Evolutionary conservation across 1,284 basidiomycete genomes (phyloP).

Genomic region (Austropuccinia psidii): DNA sequence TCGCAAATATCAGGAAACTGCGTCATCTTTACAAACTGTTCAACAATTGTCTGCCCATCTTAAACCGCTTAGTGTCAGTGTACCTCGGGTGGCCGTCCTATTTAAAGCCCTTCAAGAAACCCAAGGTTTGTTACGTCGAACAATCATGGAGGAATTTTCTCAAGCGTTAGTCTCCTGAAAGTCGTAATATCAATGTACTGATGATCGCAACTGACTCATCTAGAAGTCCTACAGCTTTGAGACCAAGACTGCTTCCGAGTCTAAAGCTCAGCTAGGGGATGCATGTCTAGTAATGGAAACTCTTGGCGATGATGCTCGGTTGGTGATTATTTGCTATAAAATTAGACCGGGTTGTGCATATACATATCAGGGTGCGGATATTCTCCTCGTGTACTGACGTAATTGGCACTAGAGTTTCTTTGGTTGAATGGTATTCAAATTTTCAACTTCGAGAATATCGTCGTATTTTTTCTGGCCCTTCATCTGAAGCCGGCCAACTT

Average conservation of each 20-base stretch:
- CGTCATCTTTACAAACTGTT: conserved; percentile 60
- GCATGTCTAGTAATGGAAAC: conserved; percentile 78
- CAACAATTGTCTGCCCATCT: conserved; percentile 72
- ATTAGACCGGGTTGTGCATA: neutral
- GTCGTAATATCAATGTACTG: neutral
- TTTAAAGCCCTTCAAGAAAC: conserved; percentile 70
- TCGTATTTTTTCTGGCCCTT: conserved; percentile 75
- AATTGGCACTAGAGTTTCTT: conserved; percentile 52
- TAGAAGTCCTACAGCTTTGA: conserved; percentile 28
- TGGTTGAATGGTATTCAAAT: conserved; percentile 81
- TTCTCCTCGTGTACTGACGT: neutral
- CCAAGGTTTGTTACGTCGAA: conserved; percentile 65
- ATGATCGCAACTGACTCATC: neutral
- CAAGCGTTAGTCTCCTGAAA: conserved; percentile 61
- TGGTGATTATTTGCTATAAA: conserved; percentile 39
- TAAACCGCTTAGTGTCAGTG: conserved; percentile 60
- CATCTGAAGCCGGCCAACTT: conserved; percentile 86
- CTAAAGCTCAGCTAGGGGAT: conserved; percentile 51
- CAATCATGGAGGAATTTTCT: conserved; percentile 81
- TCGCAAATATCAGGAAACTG: conserved; percentile 67
- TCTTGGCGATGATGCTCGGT: conserved; percentile 70
- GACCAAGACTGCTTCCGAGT: conserved; percentile 23
- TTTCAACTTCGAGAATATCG: conserved; percentile 92
- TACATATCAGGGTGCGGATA: neutral
- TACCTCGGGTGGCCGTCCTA: conserved; percentile 66